Evolutionary conservation across 495 filamentous ascomycete genomes (phyloP).

Genomic region (Penicillium fimorum): DNA sequence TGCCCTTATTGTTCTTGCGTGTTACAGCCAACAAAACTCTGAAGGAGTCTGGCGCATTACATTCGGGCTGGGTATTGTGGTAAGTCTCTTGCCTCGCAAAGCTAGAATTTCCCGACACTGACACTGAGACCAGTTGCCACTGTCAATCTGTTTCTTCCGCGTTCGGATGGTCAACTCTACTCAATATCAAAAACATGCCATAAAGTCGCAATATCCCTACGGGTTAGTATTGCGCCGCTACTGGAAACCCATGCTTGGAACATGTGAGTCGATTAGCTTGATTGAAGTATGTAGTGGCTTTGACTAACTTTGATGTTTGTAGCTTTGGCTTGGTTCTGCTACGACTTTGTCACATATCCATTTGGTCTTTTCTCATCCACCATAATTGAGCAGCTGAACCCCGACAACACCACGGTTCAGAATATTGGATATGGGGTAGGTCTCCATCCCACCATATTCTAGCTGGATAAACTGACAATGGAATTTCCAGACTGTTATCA

Average conservation of each 20-base stretch:
- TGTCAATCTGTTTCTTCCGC: conserved; percentile 39
- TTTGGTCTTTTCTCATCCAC: conserved; percentile 42
- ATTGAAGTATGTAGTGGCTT: not conserved
- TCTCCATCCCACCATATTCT: not conserved
- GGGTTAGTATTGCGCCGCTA: conserved; percentile 35
- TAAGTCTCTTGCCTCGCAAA: conserved; percentile 12
- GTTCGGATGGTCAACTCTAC: conserved; percentile 40
- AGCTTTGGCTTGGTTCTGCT: conserved; percentile 41
- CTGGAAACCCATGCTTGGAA: conserved; percentile 42
- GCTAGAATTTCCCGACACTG: not conserved
- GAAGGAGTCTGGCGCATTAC: conserved; percentile 37
- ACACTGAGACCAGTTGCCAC: conserved; percentile 21
- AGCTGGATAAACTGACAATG: not conserved
- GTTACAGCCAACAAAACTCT: conserved; percentile 23
- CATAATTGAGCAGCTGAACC: conserved; percentile 35
- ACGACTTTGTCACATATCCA: conserved; percentile 45
- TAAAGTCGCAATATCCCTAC: conserved; percentile 38
- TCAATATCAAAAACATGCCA: conserved; percentile 37
- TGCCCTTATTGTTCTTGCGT: conserved; percentile 32
- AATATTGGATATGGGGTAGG: conserved; percentile 44
- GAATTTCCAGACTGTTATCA: conserved; percentile 37
- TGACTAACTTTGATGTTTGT: not conserved
- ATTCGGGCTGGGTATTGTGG: conserved; percentile 37
- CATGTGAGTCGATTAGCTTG: conserved; percentile 23
- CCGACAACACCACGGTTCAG: conserved; percentile 41